Base-by-base conservation (phyloP, 1,139 yeast genomes). In the Debaryomyces subglobosus region DNA sequence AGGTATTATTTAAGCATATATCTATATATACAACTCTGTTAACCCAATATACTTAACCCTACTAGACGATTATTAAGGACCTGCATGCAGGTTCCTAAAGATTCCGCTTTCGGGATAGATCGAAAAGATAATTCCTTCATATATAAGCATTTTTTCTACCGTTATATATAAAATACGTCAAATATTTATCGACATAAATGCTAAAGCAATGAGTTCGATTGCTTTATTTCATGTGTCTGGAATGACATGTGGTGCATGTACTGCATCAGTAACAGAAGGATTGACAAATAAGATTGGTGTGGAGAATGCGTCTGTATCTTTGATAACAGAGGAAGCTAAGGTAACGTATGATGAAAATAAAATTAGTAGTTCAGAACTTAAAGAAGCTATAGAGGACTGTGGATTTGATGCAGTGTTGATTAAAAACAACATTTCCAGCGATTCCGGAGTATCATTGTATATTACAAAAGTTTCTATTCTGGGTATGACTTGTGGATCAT, bases 401-500 rank as follows among this genome's bases (percentile, higher is more conserved):
- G 78, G 78, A 9, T 73, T 73, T 52, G 76, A 66, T 18, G 75
- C 70, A 1, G 37, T 45, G 10, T 18, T 51, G 6, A 16, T 29
- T 15, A 35, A 20, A 38, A 37, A 49, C 30, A 44, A 21, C 3
- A 16, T 8, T 20, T 9, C 21, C 13, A 21, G 9, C 8, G 21
- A 5, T n/a, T 29, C 24, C n/a, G 42, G 42, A n/a, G 37, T 33
- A n/a, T 4, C 37, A 23, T n/a, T 47, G 10, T 32, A 15, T 10
- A 45, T 49, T 29, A 55, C 61, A 3, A 42, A 46, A 15, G 52
- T 57, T 18, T 24, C 48, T 15, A 44, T 59, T 39, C 44, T 33
- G 16, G 79, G 78, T 2, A 63, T 74, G 69, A 68, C 73, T 1
- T 74, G 79, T 57, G 78, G 77, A 6, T 65, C 79, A 3, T 74